Evolutionary conservation across 2,329 filamentous ascomycete genomes (phyloP).

Genomic region (Drechslerella dactyloides): DNA sequence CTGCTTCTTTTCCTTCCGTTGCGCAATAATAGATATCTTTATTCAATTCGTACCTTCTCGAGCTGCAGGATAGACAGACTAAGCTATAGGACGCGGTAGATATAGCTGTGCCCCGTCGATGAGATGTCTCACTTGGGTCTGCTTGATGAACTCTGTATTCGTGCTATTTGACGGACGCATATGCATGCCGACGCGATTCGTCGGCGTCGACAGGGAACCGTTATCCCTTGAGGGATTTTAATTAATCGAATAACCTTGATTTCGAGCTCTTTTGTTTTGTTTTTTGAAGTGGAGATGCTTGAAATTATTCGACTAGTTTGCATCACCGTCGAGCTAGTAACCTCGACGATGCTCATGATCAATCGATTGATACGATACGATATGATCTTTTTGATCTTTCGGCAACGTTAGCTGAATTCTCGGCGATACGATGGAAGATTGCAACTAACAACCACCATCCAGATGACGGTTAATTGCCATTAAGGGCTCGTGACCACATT

Average conservation of each 20-base stretch:
- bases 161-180: neutral
- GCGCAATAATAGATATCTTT: neutral
- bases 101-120: slow-evolving; percentile 31
- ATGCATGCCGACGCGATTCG: slow-evolving; percentile 1
- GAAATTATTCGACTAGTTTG: slow-evolving; percentile 2
- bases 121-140: slow-evolving; percentile 19
- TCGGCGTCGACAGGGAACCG: slow-evolving; percentile 1
- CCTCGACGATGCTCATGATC: neutral
- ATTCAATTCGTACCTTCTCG: neutral
- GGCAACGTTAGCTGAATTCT: neutral
- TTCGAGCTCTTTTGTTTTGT: neutral
- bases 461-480: slow-evolving; percentile 6
- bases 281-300: neutral
- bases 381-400: neutral
- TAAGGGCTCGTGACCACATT: slow-evolving; percentile 9
- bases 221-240: slow-evolving; percentile 47
- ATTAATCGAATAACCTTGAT: slow-evolving; percentile 15
- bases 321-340: neutral
- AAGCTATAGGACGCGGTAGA: slow-evolving; percentile 1
- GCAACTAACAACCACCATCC: neutral
- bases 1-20: slow-evolving; percentile 4
- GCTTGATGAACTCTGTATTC: neutral
- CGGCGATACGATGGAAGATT: neutral
- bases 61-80: neutral
- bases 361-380: slow-evolving; percentile 2